Percentiles rank a stretch among this genome's conserved stretches.
These are phyloP conservation scores for Melampsora abietis-canadensis DNA, from an alignment of 1,284 basidiomycete genomes.

Conservation along the genomic window DNA sequence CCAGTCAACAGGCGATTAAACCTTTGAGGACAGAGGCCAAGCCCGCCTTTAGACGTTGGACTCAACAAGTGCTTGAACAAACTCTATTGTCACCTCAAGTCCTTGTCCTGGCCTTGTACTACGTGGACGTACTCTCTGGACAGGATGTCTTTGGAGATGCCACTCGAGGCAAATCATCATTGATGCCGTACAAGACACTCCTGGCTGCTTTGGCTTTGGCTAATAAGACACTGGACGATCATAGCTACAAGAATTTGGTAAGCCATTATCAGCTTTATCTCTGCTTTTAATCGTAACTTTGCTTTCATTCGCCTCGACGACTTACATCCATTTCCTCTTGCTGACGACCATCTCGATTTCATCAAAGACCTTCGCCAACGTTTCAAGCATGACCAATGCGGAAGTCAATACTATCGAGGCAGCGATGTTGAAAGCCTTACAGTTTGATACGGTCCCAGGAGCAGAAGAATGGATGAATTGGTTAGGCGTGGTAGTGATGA, in stretches of 20 bases:
- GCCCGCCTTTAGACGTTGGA: constrained; percentile 35
- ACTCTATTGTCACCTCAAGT: constrained; percentile 37
- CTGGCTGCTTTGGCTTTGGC: constrained; percentile 28
- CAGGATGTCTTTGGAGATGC: constrained; percentile 30
- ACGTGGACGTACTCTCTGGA: constrained; percentile 18
- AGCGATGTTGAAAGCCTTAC: constrained; percentile 12
- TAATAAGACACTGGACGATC: constrained; percentile 39
- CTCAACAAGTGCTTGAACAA: constrained; percentile 22
- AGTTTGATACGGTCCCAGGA: constrained; percentile 22
- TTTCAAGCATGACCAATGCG: constrained; percentile 40
- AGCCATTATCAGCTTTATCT: neutral
- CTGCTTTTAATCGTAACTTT: neutral
- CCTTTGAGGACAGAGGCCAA: constrained; percentile 31
- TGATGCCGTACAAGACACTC: constrained; percentile 36
- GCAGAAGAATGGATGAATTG: constrained; percentile 12
- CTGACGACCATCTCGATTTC: too few species aligned
- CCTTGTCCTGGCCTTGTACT: constrained; percentile 29
- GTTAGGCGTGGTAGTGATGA: constrained; percentile 7
- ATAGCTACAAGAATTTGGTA: constrained; percentile 36
- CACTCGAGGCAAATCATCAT: constrained; percentile 17
- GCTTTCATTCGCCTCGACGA: neutral
- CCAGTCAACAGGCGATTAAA: neutral
- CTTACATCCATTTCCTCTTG: neutral
- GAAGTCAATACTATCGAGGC: constrained; percentile 36
- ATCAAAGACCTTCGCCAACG: constrained; percentile 30